Conservation (phyloP, 352 stramenopile genomes). For the Phytopythium ostracodes region DNA sequence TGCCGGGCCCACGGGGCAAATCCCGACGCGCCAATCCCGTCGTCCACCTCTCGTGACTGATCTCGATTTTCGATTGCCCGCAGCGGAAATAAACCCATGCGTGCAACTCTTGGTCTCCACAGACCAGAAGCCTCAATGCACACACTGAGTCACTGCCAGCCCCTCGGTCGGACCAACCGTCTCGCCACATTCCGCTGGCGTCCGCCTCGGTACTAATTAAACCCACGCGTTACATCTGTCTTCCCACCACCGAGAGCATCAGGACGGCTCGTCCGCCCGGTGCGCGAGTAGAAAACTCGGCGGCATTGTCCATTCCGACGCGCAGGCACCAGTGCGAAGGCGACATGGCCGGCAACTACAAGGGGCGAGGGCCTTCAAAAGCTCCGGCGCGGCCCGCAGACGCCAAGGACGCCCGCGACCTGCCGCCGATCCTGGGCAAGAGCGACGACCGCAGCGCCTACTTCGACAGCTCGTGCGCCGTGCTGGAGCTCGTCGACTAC, state of each 20-base stretch:
- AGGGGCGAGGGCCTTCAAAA: background rate
- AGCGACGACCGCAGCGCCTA: background rate
- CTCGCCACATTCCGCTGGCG: background rate
- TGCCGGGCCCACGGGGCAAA: background rate
- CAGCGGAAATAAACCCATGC: background rate
- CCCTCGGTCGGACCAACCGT: background rate
- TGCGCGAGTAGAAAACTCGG: too few relatives aligned
- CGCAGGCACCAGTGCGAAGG: too few relatives aligned
- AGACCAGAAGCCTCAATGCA: too few relatives aligned
- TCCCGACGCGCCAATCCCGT: background rate
- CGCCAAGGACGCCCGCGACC: background rate
- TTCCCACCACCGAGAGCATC: too few relatives aligned
- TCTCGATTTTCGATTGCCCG: background rate
- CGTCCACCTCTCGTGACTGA: background rate
- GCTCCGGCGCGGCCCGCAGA: background rate
- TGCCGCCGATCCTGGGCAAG: background rate
- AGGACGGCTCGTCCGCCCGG: too few relatives aligned
- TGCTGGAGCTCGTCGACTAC: slow-evolving; percentile 26
- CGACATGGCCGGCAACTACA: background rate
- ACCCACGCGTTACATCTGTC: background rate
- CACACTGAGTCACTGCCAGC: background rate
- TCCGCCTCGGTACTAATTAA: too few relatives aligned
- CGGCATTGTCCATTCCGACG: background rate
- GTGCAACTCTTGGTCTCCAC: background rate
- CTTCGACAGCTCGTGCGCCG: slow-evolving; percentile 24